A percentile compares a stretch with the other conserved stretches of the same genome.
phyloP scores from a whole-genome alignment of 305 asterid species.

The Euphrasia arctica region DNA sequence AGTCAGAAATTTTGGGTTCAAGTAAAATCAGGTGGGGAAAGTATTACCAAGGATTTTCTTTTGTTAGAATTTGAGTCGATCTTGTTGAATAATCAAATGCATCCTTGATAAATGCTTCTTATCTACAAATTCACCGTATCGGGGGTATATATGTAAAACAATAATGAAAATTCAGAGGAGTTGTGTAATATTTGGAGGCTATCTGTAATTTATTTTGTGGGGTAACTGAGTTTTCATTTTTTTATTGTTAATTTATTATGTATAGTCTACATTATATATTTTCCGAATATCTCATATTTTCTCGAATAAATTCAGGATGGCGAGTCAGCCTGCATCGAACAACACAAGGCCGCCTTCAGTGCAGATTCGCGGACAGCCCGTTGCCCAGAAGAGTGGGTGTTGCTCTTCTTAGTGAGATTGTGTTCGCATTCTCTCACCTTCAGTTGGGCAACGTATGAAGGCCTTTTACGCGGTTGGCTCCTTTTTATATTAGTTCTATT shows the following conservation, averaged over 20 bases:
- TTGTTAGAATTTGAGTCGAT: too few species aligned
- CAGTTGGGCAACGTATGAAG: constrained; percentile 10
- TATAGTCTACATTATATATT: background rate
- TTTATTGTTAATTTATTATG: too few species aligned
- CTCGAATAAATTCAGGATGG: constrained; percentile 51
- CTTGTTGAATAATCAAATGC: too few species aligned
- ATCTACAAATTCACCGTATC: too few species aligned
- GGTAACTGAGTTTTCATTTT: too few species aligned
- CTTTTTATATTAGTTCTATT: constrained; percentile 27
- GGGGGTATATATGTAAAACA: background rate
- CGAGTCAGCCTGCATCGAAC: constrained; percentile 65
- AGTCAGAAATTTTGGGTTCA: too few species aligned
- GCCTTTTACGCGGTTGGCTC: background rate
- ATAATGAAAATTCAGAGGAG: too few species aligned
- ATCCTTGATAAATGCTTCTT: too few species aligned
- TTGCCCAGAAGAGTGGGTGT: constrained; percentile 69
- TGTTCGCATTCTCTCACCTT: background rate
- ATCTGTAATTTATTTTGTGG: too few species aligned
- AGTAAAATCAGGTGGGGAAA: too few species aligned
- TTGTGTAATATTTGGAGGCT: too few species aligned
- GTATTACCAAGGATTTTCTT: too few species aligned
- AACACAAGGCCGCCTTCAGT: constrained; percentile 69
- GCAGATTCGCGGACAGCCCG: constrained; percentile 77
- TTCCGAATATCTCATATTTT: background rate
- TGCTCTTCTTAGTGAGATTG: constrained; percentile 48